phyloP scores from a whole-genome alignment of 2,329 filamentous ascomycete species.

The Botrytis elliptica region DNA sequence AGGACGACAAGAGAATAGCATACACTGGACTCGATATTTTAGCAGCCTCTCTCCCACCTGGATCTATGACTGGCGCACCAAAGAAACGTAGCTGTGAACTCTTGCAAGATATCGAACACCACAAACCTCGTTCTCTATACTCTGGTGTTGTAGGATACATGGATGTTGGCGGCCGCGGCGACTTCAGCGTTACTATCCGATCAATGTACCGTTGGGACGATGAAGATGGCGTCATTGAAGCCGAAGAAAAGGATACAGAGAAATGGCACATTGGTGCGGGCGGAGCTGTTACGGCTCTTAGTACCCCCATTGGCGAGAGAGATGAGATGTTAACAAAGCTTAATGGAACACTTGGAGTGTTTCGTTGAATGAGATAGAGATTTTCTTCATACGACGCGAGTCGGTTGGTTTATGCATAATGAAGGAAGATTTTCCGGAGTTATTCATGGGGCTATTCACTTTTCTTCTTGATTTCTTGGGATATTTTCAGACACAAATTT shows the following conservation, averaged over 20 bases:
- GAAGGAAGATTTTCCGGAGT: neutral
- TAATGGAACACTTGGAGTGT: conserved; percentile 35
- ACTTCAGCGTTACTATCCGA: conserved; percentile 89
- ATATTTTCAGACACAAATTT: neutral
- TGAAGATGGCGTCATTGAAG: conserved; percentile 43
- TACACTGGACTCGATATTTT: conserved; percentile 73
- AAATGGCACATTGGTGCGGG: conserved; percentile 85
- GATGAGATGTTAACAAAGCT: conserved; percentile 85
- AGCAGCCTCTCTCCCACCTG: conserved; percentile 75
- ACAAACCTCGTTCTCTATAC: conserved; percentile 69
- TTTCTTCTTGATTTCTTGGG: neutral
- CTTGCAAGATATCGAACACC: conserved; percentile 64
- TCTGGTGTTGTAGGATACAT: conserved; percentile 88
- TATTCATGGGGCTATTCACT: neutral
- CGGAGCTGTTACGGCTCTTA: conserved; percentile 84
- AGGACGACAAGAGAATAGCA: conserved; percentile 26
- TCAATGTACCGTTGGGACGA: conserved; percentile 74
- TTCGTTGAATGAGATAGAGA: conserved; percentile 24
- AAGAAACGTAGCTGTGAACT: conserved; percentile 92
- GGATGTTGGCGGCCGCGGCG: conserved; percentile 78
- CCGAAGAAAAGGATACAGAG: conserved; percentile 45
- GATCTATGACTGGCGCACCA: conserved; percentile 94
- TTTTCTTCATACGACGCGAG: conserved; percentile 16
- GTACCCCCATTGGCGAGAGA: conserved; percentile 75
- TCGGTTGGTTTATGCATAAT: conserved; percentile 14